Base-by-base conservation (phyloP, 257 asterid genomes). In the Lantana camara region DNA sequence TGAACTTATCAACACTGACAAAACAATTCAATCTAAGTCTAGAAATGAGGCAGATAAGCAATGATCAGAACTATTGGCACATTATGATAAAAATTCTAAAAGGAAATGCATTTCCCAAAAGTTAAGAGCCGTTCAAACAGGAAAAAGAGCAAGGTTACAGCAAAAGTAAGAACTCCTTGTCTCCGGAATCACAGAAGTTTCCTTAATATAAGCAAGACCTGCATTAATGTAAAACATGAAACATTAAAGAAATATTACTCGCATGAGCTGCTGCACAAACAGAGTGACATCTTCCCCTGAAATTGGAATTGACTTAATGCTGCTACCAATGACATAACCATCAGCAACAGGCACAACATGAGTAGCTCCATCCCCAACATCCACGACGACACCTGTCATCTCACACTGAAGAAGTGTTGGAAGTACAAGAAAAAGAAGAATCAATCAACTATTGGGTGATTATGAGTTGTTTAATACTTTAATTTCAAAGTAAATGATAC, bases 381-480 rank as follows among this genome's bases (percentile, higher is more conserved):
- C 99, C 69, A 93, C 88, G 52, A 93, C 99, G 52, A 93, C 92
- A 40, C 97, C 99, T 63, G 99, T 93, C 99, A 90, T 93, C 95
- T 93, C 97, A 81, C 98, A 87, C 98, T 93, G n/a, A 80, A 70
- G 50, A 75, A 67, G 71, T 65, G 70, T 46, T 68, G 65, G 68
- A 56, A 53, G 13, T 57, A 69, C 69, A 74, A 62, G 74, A 73
- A 73, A 66, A 32, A 21, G 63, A 62, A 59, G 45, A 57, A 72
- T 38, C 51, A 70, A 70, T 67, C 67, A 65, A 62, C 68, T 37
- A 61, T 14, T 65, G 30, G 40, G 53, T 12, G 15, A 63, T 55
- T 60, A 50, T 35, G 66, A 27, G 44, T 23, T 24, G n/a, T n/a
- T n/a, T n/a, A n/a, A n/a, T n/a, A 23, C 50, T 49, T 21, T 61